Evolutionary conservation across 306 rosid genomes (phyloP), one percentile per base, ranked within the genome.

Genomic region (Acacia acuminata): DNA sequence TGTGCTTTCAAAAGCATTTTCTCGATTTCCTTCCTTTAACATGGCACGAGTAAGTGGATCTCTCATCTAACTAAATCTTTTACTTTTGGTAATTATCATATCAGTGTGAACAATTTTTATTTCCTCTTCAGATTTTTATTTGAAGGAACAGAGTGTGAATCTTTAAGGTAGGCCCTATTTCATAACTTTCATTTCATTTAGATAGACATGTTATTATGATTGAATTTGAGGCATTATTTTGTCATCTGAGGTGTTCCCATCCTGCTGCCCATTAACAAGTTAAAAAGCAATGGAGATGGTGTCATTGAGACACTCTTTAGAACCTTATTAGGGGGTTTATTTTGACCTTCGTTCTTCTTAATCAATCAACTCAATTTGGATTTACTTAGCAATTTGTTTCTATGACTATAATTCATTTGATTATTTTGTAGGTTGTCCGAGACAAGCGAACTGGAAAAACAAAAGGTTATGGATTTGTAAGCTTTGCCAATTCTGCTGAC

Each of bases 1-100:
- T 77, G 97, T 94, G 81, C 98, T 96, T 83, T 84, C 99, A 4
- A 96, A 96, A 87, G 91, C 99, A 73, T 96, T 96, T 88, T 84
- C 99, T 8, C 91, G 97, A 47, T 96, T 96, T 78, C 97, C 98
- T 87, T 88, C 94, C 84, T 94, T 96, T 87, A 96, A 92, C 80
- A 90, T 92, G 94, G 98, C 98, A 44, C 89, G 91, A 32, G 99
- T 96, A 88, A 88, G 97, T 88, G 70, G 71, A 73, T 75, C 27
- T 53, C 48, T 55, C 45, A 24, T 75, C 48, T 65, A 53, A 14
- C 76, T n/a, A 61, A 10, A 79, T 67, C 51, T 68, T 79, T 36
- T 80, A 2, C 16, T 82, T 51, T 64, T 73, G 8, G 61, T 55
- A 34, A 82, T 69, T 81, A 43, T 84, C 80, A 83, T 77, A 76